These are phyloP conservation scores for Candida anutae DNA, from an alignment of 1,139 yeast species.

Conservation along the genomic window DNA sequence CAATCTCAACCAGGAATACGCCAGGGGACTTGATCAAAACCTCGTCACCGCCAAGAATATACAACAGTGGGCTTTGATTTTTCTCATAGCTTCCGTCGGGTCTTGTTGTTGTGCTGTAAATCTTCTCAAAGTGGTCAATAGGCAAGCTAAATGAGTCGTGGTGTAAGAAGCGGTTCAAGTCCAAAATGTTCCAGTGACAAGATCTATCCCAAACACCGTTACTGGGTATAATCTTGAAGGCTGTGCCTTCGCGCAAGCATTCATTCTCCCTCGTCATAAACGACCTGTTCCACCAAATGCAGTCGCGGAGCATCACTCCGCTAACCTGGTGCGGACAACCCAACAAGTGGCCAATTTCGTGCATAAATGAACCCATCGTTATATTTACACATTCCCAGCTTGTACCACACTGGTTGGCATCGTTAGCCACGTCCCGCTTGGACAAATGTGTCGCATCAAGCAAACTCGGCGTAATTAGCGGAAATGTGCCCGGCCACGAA, in stretches of 20 bases:
- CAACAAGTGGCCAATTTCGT: conserved; percentile 84
- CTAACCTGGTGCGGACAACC: conserved; percentile 89
- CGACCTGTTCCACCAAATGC: conserved; percentile 70
- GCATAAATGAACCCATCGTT: conserved; percentile 91
- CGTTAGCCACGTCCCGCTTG: conserved; percentile 76
- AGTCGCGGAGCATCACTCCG: conserved; percentile 89
- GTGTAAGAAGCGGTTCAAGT: conserved; percentile 64
- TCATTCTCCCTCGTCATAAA: conserved; percentile 66
- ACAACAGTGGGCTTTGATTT: conserved; percentile 18
- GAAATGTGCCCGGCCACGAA: conserved; percentile 79
- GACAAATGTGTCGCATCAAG: conserved; percentile 62
- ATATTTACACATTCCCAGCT: conserved; percentile 86
- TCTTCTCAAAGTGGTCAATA: conserved; percentile 42
- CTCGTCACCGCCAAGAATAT: conserved; percentile 31
- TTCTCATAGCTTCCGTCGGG: conserved; percentile 14
- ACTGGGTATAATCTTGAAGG: conserved; percentile 34
- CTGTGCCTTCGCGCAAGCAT: conserved; percentile 43
- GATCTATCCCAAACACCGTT: conserved; percentile 46
- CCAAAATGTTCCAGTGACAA: conserved; percentile 85
- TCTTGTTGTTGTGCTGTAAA: conserved; percentile 15
- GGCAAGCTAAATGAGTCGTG: conserved; percentile 79
- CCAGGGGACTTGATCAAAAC: conserved; percentile 51
- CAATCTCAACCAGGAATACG: conserved; percentile 62
- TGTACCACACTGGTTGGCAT: conserved; percentile 74
- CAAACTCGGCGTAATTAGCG: conserved; percentile 60